These are phyloP conservation scores for Actinomortierella wolfii DNA, from an alignment of 371 early-diverging fungal genomes.

Conservation along the genomic window DNA sequence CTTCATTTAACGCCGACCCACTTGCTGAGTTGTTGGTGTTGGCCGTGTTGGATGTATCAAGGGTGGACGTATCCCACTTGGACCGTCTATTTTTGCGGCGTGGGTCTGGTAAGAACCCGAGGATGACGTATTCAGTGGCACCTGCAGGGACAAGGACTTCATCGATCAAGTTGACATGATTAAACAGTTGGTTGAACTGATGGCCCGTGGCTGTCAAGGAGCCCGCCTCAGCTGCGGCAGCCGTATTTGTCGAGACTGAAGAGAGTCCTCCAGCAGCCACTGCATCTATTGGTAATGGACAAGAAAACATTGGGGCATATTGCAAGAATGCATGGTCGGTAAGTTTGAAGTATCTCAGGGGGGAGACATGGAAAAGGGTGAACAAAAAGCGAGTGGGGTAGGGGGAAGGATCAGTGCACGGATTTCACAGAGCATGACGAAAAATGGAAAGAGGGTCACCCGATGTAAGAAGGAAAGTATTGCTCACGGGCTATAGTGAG, in stretches of 20 bases:
- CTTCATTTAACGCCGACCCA: slow-evolving; percentile 32
- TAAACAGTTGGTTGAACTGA: slow-evolving; percentile 89
- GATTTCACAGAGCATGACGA: no score
- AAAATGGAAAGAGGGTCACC: no score
- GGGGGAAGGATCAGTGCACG: not conserved
- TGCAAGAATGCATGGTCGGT: no score
- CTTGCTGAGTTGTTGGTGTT: slow-evolving; percentile 20
- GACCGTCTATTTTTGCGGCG: slow-evolving; percentile 25
- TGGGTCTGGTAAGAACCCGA: slow-evolving; percentile 76
- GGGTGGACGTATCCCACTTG: slow-evolving; percentile 20
- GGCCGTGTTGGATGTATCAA: slow-evolving; percentile 14
- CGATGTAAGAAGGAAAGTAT: no score
- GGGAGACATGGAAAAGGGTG: no score
- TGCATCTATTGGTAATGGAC: slow-evolving; percentile 1
- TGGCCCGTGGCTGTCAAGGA: slow-evolving; percentile 53
- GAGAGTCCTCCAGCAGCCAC: slow-evolving; percentile 3
- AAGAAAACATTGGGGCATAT: no score
- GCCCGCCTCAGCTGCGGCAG: slow-evolving; percentile 57
- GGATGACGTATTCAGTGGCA: slow-evolving; percentile 66
- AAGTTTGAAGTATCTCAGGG: no score
- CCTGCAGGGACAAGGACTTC: slow-evolving; percentile 71
- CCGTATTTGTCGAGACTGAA: slow-evolving; percentile 43
- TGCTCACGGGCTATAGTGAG: no score
- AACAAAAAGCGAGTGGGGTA: not conserved
- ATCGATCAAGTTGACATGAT: slow-evolving; percentile 85